Conservation (phyloP, 345 rosid species). For the Litchi chinensis region DNA sequence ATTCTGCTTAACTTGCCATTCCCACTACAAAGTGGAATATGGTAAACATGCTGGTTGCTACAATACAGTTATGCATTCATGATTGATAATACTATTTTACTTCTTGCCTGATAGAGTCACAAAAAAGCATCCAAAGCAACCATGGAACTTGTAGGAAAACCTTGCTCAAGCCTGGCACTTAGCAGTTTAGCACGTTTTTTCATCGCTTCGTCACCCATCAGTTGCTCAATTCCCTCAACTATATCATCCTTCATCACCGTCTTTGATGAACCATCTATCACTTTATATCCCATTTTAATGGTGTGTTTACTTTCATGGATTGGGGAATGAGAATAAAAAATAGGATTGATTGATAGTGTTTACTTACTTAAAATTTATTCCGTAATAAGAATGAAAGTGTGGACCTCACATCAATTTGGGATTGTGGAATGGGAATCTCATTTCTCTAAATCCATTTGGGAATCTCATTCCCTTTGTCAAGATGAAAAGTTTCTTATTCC, state of each 20-base stretch:
- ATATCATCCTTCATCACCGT: conserved; percentile 28
- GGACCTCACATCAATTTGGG: too few relatives aligned
- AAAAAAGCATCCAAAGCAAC: conserved; percentile 30
- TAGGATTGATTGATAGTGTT: too few relatives aligned
- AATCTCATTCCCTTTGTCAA: too few relatives aligned
- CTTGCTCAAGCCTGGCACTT: conserved; percentile 20
- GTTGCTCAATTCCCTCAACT: conserved; percentile 31
- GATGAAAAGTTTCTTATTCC: too few relatives aligned
- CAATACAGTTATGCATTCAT: background rate
- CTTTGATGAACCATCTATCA: conserved; percentile 27
- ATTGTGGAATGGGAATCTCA: too few relatives aligned
- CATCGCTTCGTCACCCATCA: conserved; percentile 31
- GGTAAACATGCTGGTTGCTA: background rate
- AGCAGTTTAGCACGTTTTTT: conserved; percentile 22
- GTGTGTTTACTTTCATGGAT: too few relatives aligned
- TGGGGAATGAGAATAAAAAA: too few relatives aligned
- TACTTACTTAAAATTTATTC: too few relatives aligned
- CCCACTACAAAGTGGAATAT: background rate
- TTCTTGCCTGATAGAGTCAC: background rate
- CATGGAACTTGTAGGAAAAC: conserved; percentile 34
- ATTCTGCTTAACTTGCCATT: background rate
- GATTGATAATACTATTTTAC: background rate
- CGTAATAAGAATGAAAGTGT: too few relatives aligned
- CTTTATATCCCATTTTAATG: conserved; percentile 37
- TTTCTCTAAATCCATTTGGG: too few relatives aligned